A percentile compares a stretch with the other conserved stretches of the same genome.
phyloP scores from a whole-genome alignment of 2,329 filamentous ascomycete species.

The Hymenoscyphus repandus region DNA sequence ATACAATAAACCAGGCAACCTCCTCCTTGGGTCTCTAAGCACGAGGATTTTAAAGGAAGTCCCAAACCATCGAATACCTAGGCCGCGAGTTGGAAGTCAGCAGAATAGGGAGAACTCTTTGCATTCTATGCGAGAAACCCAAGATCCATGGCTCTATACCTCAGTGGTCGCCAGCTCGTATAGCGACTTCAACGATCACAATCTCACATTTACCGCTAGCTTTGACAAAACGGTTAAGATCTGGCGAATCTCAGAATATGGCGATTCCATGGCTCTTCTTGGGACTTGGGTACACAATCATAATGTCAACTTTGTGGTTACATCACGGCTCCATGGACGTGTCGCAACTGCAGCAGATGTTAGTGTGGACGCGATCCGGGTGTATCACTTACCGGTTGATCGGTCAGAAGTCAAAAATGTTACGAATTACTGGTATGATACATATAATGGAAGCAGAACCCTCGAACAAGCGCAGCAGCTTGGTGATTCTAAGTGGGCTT shows the following conservation, averaged over 20 bases:
- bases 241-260: constrained; percentile 43
- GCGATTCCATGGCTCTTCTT: constrained; percentile 37
- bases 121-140: constrained; percentile 51
- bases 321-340: constrained; percentile 40
- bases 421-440: constrained; percentile 24
- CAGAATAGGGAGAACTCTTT: constrained; percentile 50
- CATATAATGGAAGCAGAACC: constrained; percentile 26
- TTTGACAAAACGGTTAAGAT: constrained; percentile 58
- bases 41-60: constrained; percentile 44
- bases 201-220: constrained; percentile 54
- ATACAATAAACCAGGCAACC: constrained; percentile 60
- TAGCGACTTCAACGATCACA: constrained; percentile 37
- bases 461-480: constrained; percentile 20
- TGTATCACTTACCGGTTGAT: constrained; percentile 53
- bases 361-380: constrained; percentile 46
- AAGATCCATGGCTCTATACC: constrained; percentile 59
- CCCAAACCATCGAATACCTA: constrained; percentile 51
- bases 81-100: constrained; percentile 40
- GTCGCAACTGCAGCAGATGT: constrained; percentile 58
- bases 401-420: constrained; percentile 33
- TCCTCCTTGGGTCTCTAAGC: constrained; percentile 48
- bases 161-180: constrained; percentile 59
- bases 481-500: constrained; percentile 47
- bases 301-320: constrained; percentile 58
- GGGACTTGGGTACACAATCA: constrained; percentile 53